Base-by-base conservation (phyloP, 192 early-diverging fungal species). In the Chytriomyces sp. region DNA sequence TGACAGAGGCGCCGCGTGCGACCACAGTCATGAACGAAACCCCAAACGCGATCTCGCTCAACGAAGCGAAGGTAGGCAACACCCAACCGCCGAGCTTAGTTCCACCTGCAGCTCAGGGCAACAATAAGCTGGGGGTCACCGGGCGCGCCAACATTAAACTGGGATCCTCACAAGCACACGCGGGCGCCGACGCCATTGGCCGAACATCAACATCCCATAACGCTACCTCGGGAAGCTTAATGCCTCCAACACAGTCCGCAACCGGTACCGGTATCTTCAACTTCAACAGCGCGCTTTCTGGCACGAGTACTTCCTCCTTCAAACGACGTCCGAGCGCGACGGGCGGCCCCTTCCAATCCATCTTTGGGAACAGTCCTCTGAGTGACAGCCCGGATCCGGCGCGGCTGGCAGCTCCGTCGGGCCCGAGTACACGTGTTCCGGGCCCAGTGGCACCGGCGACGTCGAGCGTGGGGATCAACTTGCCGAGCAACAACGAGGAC, bases 211-310 rank as follows among this genome's bases (percentile, higher is more conserved):
- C 33, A 28, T n/a, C 25, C 30, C 59, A 37, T 28, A 56, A 30
- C 59, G 26, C 17, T 22, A 37, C 59, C 3, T 36, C 59, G 14
- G 33, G n/a, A 34, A 36, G 32, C 2, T 2, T 36, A 61, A 31
- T 33, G 3, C 31, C 34, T 36, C 26, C 17, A 30, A 14, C 62
- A 12, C 62, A 64, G 31, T 28, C 22, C 28, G 62, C 62, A n/a
- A 64, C 62, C 4, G 62, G 39, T 8, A 28, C 55, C 3, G 62
- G 62, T 6, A 64, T 64, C 62, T 64, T 64, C 62, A 64, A 64
- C 62, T 64, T 64, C 62, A 64, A 64, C 62, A 64, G 39, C 62
- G 62, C 62, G 7, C 36, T 64, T 41, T 38, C 34, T 1, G 62
- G 62, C 10, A 10, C 62, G 8, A 44, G 39, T n/a, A 36, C 17